Base-by-base conservation (phyloP, 1,284 basidiomycete genomes). In the Boletus putidus region DNA sequence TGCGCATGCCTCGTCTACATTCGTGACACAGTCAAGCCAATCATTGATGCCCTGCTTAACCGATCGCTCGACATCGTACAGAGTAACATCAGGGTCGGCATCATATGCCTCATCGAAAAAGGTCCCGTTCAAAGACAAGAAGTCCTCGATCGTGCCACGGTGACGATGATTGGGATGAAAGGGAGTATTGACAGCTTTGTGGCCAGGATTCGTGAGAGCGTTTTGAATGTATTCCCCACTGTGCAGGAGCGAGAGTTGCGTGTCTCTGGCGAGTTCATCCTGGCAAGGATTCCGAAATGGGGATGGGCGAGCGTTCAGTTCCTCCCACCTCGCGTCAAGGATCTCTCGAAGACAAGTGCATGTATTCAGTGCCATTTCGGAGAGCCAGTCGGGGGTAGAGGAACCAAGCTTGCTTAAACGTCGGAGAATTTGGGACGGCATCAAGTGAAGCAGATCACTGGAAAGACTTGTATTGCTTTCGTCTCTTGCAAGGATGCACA, bases 361-460 rank as follows among this genome's bases (percentile, higher is more conserved):
- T 11, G 66, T 44, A 44, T 44, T 14, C 23, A 61, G 37, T 3
- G 48, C 61, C 31, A 42, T 50, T 2, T 42, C 42, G 4, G 49
- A 66, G 3, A 66, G 51, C 64, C 64, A 53, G 2, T 33, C 12
- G 0, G 64, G 50, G 6, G 29, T 9, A 8, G 60, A 58, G 6
- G 46, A 6, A 1, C 44, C 55, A 14, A 80, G 63, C 61, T 82
- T 79, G 44, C 66, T 58, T 11, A 75, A 47, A 18, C 78, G 72
- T 3, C 69, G 65, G 36, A 67, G 64, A 8, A 75, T 59, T 61
- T 79, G 78, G 10, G 55, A 35, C 3, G 59, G 59, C 40, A 67
- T 59, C 52, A 25, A 56, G 16, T 63, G 48, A 12, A 79, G 65
- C 1, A 76, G 49, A 45, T 78, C 73, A 45, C 63, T 73, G 1